phyloP scores from a whole-genome alignment of 331 rosid genomes.

The Quercus lobata region DNA sequence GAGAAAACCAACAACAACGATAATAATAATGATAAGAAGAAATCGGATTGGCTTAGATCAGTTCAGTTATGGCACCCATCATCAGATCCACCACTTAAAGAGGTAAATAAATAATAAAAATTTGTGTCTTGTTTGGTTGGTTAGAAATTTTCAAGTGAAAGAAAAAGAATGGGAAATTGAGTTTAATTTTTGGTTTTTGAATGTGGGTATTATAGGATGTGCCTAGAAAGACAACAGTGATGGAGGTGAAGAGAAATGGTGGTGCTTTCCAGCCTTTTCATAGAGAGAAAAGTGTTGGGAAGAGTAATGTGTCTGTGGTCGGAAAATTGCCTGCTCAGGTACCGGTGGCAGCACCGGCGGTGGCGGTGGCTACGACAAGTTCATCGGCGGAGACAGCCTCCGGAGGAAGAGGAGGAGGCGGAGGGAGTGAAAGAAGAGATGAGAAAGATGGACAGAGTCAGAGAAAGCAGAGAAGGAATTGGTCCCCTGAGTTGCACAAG shows the following conservation, averaged over 20 bases:
- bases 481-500: conserved; percentile 91
- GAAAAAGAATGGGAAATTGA: neutral
- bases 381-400: conserved; percentile 43
- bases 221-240: conserved; percentile 58
- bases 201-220: conserved; percentile 36
- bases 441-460: conserved; percentile 58
- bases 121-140: neutral
- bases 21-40: conserved; percentile 15
- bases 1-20: neutral
- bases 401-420: conserved; percentile 24
- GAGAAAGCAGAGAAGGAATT: conserved; percentile 79
- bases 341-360: conserved; percentile 21
- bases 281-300: conserved; percentile 41
- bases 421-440: conserved; percentile 35
- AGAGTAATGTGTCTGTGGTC: conserved; percentile 14
- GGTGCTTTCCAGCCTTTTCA: conserved; percentile 90
- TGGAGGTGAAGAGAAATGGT: conserved; percentile 68
- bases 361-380: conserved; percentile 46
- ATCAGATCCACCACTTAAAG: conserved; percentile 42
- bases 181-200: neutral
- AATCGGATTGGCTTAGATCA: conserved; percentile 90
- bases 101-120: conserved; percentile 31
- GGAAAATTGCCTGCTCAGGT: conserved; percentile 23
- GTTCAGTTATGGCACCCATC: conserved; percentile 79
- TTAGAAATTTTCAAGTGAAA: neutral